Evolutionary conservation across 1,284 basidiomycete species (phyloP).

Genomic region (Exobasidium rhododendri): DNA sequence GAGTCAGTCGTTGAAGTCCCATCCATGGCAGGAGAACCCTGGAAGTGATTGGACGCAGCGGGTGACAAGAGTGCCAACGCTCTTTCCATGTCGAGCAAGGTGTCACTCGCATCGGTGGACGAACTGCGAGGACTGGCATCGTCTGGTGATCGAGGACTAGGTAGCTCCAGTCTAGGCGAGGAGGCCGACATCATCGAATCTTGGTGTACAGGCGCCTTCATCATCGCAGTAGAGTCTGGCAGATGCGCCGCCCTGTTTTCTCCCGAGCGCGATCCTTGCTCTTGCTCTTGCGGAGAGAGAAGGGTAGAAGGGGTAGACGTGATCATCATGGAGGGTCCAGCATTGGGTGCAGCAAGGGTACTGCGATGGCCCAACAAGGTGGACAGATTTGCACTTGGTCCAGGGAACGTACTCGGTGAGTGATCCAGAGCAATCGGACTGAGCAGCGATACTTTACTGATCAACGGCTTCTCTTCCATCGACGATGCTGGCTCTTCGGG

Average conservation of each 20-base stretch:
- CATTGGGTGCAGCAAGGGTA: slow-evolving; percentile 1
- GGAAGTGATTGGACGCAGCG: slow-evolving; percentile 12
- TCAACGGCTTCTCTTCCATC: not conserved
- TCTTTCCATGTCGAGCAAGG: slow-evolving; percentile 36
- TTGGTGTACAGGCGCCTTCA: not conserved
- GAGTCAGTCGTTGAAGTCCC: not conserved
- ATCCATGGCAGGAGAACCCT: not conserved
- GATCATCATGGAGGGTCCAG: not conserved
- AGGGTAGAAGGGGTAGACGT: slow-evolving; percentile 13
- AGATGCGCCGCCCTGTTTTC: not conserved
- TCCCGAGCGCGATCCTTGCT: not conserved
- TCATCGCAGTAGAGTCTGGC: not conserved
- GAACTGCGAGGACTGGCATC: slow-evolving; percentile 25
- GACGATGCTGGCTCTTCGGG: slow-evolving; percentile 4
- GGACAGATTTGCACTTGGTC: not conserved
- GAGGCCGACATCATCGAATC: slow-evolving; percentile 8
- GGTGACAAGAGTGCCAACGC: slow-evolving; percentile 40
- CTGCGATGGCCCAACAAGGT: slow-evolving; percentile 12
- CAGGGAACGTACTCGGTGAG: not conserved
- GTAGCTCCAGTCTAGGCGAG: slow-evolving; percentile 20
- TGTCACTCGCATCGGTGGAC: slow-evolving; percentile 28
- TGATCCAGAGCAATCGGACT: slow-evolving; percentile 39
- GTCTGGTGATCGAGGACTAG: slow-evolving; percentile 18
- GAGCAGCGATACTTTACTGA: slow-evolving; percentile 23
- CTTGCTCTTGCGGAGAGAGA: slow-evolving; percentile 9